Conservation (phyloP, 768 basidiomycete genomes). For the Termitomyces sp. region DNA sequence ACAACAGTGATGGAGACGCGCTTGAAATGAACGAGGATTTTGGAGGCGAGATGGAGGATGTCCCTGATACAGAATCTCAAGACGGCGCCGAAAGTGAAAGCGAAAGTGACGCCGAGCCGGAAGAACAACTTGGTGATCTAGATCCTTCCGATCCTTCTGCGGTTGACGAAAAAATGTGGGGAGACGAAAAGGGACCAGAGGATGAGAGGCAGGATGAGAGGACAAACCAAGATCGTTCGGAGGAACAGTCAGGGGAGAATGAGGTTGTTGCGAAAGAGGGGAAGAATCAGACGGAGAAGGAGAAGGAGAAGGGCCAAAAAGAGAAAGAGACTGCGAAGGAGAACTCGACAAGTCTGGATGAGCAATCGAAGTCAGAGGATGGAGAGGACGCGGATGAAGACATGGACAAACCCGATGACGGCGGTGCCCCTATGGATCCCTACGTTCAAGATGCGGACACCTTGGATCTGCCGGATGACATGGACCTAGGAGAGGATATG, state of each 20-base stretch:
- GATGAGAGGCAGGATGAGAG: constrained; percentile 53
- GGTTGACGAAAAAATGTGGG: constrained; percentile 97
- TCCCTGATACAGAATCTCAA: constrained; percentile 61
- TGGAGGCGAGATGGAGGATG: constrained; percentile 81
- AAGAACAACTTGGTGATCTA: constrained; percentile 81
- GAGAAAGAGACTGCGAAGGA: constrained; percentile 23
- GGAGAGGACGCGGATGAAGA: constrained; percentile 35
- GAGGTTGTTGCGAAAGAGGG: constrained; percentile 83
- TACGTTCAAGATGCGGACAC: constrained; percentile 72
- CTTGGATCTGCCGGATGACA: constrained; percentile 86
- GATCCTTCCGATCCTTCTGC: constrained; percentile 80
- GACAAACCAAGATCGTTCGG: constrained; percentile 58
- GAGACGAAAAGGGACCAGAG: constrained; percentile 67
- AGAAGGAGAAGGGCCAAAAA: constrained; percentile 28
- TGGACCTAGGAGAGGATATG: constrained; percentile 54
- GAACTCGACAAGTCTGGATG: constrained; percentile 12
- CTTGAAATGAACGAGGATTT: constrained; percentile 93
- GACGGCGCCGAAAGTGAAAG: constrained; percentile 49
- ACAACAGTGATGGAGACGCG: constrained; percentile 67
- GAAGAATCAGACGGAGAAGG: constrained; percentile 30
- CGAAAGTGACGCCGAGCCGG: constrained; percentile 60
- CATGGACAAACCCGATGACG: constrained; percentile 40
- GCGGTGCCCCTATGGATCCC: constrained; percentile 72
- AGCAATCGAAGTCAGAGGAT: constrained; percentile 19
- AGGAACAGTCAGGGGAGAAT: constrained; percentile 43